A percentile compares a stretch with the other conserved stretches of the same genome.
These are phyloP conservation scores for Chamaecrista fasciculata DNA, from an alignment of 306 rosid species.

Conservation along the genomic window DNA sequence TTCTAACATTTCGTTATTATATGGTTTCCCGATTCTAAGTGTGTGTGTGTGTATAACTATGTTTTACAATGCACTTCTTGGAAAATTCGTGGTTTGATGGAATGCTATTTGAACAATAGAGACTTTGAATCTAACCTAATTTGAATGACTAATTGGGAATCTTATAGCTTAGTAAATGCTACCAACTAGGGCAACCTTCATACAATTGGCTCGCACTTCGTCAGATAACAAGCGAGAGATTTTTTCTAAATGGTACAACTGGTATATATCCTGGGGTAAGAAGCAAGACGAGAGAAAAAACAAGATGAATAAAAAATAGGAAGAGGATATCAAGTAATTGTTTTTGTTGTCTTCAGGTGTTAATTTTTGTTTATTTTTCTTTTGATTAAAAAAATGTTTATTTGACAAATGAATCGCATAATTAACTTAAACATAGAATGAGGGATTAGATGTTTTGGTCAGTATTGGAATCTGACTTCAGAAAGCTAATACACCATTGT, in stretches of 20 bases:
- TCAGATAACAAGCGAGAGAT: neutral
- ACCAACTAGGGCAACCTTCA: neutral
- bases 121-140: neutral
- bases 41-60: neutral
- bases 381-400: too few species aligned
- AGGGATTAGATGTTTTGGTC: neutral
- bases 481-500: neutral
- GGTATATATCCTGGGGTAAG: neutral
- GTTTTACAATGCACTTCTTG: neutral
- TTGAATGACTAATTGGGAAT: neutral
- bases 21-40: neutral
- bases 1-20: neutral
- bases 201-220: neutral
- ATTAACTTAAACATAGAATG: neutral
- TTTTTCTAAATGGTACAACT: neutral
- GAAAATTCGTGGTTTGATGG: neutral
- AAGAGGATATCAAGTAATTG: neutral
- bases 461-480: slow-evolving; percentile 3
- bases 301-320: too few species aligned
- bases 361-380: neutral
- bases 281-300: neutral
- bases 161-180: neutral
- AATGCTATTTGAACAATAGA: neutral
- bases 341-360: neutral
- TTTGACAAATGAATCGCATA: neutral